These are phyloP conservation scores for Cicer cuneatum DNA, from an alignment of 306 rosid species.

Conservation along the genomic window DNA sequence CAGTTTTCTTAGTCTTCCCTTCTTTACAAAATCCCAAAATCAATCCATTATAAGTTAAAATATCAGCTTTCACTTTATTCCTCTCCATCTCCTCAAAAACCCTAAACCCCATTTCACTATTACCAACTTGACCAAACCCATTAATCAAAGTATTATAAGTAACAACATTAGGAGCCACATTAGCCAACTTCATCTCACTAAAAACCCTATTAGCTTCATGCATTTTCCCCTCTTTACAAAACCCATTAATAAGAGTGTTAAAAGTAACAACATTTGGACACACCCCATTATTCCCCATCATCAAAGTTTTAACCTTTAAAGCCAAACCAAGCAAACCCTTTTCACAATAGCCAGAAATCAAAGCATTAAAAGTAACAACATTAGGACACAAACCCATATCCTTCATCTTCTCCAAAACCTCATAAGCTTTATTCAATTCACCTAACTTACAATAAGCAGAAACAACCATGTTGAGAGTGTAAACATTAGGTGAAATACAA, in stretches of 20 bases:
- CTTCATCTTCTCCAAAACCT: constrained; percentile 64
- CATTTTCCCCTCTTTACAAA: constrained; percentile 72
- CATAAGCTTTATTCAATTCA: constrained; percentile 61
- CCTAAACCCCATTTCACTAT: constrained; percentile 61
- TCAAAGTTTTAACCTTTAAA: constrained; percentile 59
- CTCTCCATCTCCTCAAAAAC: constrained; percentile 78
- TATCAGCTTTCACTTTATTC: constrained; percentile 65
- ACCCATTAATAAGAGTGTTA: constrained; percentile 72
- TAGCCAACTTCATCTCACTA: constrained; percentile 65
- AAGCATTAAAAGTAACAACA: constrained; percentile 64
- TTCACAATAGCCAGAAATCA: constrained; percentile 76
- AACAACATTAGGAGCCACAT: constrained; percentile 66
- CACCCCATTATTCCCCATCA: constrained; percentile 64
- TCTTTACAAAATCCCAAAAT: constrained; percentile 84
- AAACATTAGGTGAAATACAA: constrained; percentile 64
- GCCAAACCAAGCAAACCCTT: constrained; percentile 69
- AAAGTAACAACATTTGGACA: constrained; percentile 65
- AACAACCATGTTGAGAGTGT: constrained; percentile 75
- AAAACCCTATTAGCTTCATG: constrained; percentile 71
- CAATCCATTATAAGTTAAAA: constrained; percentile 79
- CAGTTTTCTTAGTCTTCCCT: constrained; percentile 87
- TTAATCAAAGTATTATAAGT: constrained; percentile 78
- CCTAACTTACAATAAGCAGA: constrained; percentile 70
- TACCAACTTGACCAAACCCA: constrained; percentile 69
- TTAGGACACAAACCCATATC: constrained; percentile 72